Evolutionary conservation across 495 filamentous ascomycete species (phyloP).

Genomic region (Aspergillus heteromorphus): DNA sequence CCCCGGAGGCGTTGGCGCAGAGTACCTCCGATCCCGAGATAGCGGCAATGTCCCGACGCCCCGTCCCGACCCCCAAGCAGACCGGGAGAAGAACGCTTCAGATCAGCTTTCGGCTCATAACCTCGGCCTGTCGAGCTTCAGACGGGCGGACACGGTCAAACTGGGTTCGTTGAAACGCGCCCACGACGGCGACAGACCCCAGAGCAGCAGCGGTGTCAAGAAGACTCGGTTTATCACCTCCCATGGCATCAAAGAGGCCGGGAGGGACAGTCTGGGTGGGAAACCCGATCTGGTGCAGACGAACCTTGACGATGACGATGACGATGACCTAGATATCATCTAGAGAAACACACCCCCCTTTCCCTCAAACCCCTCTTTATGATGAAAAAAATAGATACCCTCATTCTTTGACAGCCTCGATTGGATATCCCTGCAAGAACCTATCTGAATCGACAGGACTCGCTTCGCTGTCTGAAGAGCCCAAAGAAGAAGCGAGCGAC

Average conservation of each 20-base stretch:
- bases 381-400: neutral
- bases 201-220: constrained; percentile 47
- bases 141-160: constrained; percentile 46
- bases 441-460: no score
- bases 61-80: neutral
- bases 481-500: no score
- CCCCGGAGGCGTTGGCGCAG: constrained; percentile 62
- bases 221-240: constrained; percentile 79
- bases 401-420: neutral
- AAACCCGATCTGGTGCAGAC: constrained; percentile 29
- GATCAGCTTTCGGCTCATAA: neutral
- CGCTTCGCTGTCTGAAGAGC: no score
- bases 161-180: constrained; percentile 66
- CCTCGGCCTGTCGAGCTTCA: constrained; percentile 26
- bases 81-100: neutral
- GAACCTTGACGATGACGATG: constrained; percentile 34
- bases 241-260: constrained; percentile 70
- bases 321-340: constrained; percentile 54
- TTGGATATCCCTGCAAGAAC: neutral
- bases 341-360: constrained; percentile 16
- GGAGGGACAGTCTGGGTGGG: constrained; percentile 65
- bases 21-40: constrained; percentile 62
- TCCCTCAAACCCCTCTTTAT: neutral
- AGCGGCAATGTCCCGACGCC: constrained; percentile 15
- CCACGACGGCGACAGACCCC: constrained; percentile 28